Base-by-base conservation (phyloP, 148 eudicot species). In the Silene conica region DNA sequence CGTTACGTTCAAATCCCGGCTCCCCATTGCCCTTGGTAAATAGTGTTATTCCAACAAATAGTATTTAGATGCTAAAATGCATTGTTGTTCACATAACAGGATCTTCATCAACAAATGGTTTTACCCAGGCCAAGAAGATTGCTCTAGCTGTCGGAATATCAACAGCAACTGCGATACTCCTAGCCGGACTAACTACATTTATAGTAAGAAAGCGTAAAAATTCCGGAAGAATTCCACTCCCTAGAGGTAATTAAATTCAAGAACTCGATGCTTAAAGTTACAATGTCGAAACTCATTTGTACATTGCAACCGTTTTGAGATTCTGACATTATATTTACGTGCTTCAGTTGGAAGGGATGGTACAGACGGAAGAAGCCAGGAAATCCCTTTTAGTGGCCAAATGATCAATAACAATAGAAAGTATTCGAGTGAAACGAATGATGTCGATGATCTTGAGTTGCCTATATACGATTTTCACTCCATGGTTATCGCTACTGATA, bases 121-220 rank as follows among this genome's bases (percentile, higher is more conserved):
- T 83, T 1, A 43, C 23, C 70, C 64, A 75, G 21, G 26, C 76
- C 12, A 72, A 63, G 60, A 67, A 78, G 66, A 81, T 69, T 13
- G 56, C 14, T n/a, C 70, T 68, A 77, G 76, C 78, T 18, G 76
- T 82, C n/a, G 86, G 85, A 67, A 76, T 83, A 78, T 19, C 78
- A 0, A 58, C 79, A 74, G 89, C 82, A 50, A 64, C 23, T 8
- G 79, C 75, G 9, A 15, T 83, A n/a, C 19, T 88, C 11, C 59
- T 80, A 60, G 64, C 80, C 16, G 82, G 73, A 26, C n/a, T 90
- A 31, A 46, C 60, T 15, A 57, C 71, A 23, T 82, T 71, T 14
- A 13, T 83, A 71, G 45, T 77, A 5, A 69, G 78, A 70, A 82
- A 61, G 73, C 73, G 74, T 22, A 90, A 70, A 83, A 78, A 21